Evolutionary conservation across 257 asterid genomes (phyloP), one percentile per base, ranked within the genome.

Genomic region (Datura wrightii): DNA sequence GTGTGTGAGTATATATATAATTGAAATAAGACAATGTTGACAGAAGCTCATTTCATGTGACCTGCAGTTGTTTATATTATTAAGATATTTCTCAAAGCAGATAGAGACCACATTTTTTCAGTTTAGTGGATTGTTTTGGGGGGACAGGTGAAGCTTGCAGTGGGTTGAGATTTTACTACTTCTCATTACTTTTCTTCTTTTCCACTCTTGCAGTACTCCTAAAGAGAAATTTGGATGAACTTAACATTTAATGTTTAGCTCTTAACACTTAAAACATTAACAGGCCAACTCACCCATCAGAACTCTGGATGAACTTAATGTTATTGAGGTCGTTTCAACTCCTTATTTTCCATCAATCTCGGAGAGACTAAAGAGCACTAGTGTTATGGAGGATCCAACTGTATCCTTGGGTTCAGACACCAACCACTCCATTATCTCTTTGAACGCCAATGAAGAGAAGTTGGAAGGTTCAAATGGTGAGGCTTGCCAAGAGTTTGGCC

Each of bases 261-360:
- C 13, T 34, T 34, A 8, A 36, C 44, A 53, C 15, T 52, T 31
- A 0, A 8, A 78, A 87, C 84, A 54, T 88, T 87, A 87, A 76
- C 91, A 96, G 98, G 99, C 99, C 46, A 94, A 93, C 90, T 94
- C 99, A 86, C 98, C 98, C 67, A 88, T 96, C 86, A 91, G 91
- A 92, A 87, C 89, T 13, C 86, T 94, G 90, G 98, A 96, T 8
- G 98, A 93, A 90, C 87, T 96, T 83, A 90, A 82, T 79, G 96
- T 96, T 86, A 85, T 89, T 59, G 97, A 93, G 89, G 94, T 93
- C 85, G 87, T 91, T 84, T 85, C 97, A 54, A 83, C 95, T 90
- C 92, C 93, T 50, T 90, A 83, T 91, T 92, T 93, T 79, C 98
- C 98, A 56, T 87, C 97, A 56, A 80, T 84, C 48, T 65, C 63